phyloP scores from a whole-genome alignment of 768 basidiomycete genomes.

The Suillus bovinus region DNA sequence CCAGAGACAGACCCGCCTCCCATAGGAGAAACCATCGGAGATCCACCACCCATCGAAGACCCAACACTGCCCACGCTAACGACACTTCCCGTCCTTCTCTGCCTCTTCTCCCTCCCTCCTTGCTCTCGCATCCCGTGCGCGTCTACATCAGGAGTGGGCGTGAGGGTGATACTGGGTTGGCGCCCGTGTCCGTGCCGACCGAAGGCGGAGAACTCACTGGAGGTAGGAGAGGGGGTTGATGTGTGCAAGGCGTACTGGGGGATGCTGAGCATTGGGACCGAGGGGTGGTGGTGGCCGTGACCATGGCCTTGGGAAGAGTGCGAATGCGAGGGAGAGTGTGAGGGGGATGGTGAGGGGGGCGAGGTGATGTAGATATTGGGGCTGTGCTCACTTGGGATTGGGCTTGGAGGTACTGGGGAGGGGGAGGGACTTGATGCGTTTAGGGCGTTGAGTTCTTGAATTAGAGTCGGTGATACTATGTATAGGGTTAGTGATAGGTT shows the following conservation, averaged over 20 bases:
- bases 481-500: neutral
- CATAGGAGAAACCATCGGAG: constrained; percentile 1
- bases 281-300: constrained; percentile 22
- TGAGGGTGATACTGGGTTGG: constrained; percentile 28
- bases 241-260: constrained; percentile 29
- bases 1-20: constrained; percentile 2
- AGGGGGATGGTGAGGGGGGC: constrained; percentile 42
- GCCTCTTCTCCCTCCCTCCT: constrained; percentile 25
- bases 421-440: constrained; percentile 30
- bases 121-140: constrained; percentile 13
- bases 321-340: constrained; percentile 14
- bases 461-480: constrained; percentile 20
- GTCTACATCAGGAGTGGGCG: constrained; percentile 28
- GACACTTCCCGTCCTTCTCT: constrained; percentile 19
- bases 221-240: constrained; percentile 30
- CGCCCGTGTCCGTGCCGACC: constrained; percentile 27
- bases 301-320: constrained; percentile 9
- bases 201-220: constrained; percentile 22
- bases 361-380: constrained; percentile 78
- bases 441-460: constrained; percentile 29
- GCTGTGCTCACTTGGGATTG: constrained; percentile 29
- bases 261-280: constrained; percentile 30
- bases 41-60: neutral
- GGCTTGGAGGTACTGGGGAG: constrained; percentile 21
- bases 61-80: neutral